Conservation (phyloP, 2,329 filamentous ascomycete genomes). For the Fusarium floridanum region DNA sequence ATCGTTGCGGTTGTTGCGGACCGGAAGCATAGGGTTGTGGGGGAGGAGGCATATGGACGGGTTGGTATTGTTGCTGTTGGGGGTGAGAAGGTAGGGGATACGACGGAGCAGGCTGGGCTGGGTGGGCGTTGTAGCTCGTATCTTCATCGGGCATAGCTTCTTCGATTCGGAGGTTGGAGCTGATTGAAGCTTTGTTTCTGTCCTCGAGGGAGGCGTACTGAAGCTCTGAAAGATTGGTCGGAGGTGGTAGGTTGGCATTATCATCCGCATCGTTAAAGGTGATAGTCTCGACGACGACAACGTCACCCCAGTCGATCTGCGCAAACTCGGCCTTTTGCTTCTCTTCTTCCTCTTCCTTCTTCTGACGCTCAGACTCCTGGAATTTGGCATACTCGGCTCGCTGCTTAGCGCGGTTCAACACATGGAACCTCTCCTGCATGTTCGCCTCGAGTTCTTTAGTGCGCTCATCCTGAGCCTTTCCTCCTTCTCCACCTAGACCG, state of each 20-base stretch:
- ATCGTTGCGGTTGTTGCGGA: slow-evolving; percentile 49
- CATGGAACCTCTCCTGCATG: slow-evolving; percentile 81
- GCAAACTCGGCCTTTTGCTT: slow-evolving; percentile 81
- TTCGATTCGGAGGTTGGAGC: slow-evolving; percentile 86
- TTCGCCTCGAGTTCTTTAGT: slow-evolving; percentile 81
- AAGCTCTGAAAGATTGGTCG: slow-evolving; percentile 89
- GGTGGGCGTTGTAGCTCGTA: slow-evolving; percentile 67
- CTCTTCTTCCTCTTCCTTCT: slow-evolving; percentile 89
- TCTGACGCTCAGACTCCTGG: slow-evolving; percentile 85
- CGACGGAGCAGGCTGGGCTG: slow-evolving; percentile 49
- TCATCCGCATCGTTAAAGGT: slow-evolving; percentile 92
- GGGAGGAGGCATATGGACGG: slow-evolving; percentile 56
- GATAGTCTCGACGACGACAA: slow-evolving; percentile 95
- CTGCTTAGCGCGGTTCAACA: slow-evolving; percentile 84
- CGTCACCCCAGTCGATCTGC: slow-evolving; percentile 98
- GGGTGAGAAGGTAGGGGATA: slow-evolving; percentile 61
- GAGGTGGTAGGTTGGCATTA: slow-evolving; percentile 85
- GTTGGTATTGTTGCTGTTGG: slow-evolving; percentile 52
- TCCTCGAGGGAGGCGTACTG: slow-evolving; percentile 96
- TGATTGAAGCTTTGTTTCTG: slow-evolving; percentile 90
- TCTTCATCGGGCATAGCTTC: slow-evolving; percentile 91
- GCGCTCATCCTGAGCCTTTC: slow-evolving; percentile 78
- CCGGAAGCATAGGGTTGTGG: slow-evolving; percentile 47
- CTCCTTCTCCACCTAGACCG: slow-evolving; percentile 74
- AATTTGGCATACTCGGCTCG: slow-evolving; percentile 89